Evolutionary conservation across 2,329 filamentous ascomycete species (phyloP), one percentile per base, ranked within the genome.

Genomic region (Anisogramma anomala): DNA sequence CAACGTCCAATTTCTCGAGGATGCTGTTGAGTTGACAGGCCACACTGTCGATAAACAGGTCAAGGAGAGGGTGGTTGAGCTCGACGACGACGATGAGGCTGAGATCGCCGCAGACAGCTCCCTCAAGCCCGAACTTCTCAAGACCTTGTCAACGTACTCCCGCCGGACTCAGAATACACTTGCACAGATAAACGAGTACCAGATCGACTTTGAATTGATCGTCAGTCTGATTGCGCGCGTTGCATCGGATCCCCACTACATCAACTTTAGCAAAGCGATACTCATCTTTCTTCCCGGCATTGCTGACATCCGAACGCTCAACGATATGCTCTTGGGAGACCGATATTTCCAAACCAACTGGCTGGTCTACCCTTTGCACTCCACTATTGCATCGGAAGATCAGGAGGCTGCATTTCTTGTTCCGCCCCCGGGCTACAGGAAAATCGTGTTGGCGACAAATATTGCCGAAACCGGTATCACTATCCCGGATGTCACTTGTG

Each of bases 391-490:
- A 9, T 95, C 84, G 34, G 89, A 96, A 53, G 91, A 98, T 47
- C 91, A 98, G 58, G 89, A 98, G 60, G 80, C 83, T 25, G 91
- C 91, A 0, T 98, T 98, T 57, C 67, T 85, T 5, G 64, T 94
- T 0, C 91, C 91, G 5, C 86, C 88, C 1, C 71, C 70, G 3
- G 89, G 89, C 0, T 70, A 79, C 42, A 76, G 88, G 48, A 98
- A 98, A 64, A 91, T 98, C 49, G 89, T 98, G 2, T 72, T 98
- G 41, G 88, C 91, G 2, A 98, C 91, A 11, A 98, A 98, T 56
- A 98, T 98, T 58, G 91, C 91, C 4, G 91, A 98, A 60, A 98
- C 91, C 1, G 91, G 91, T 66, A 94, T 98, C 55, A 98, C 91
- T 0, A 98, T 98, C 50, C 91, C 91, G 1, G 91, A 98, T 57